Conservation (phyloP, 768 basidiomycete species). For the Flagelloscypha sp. region DNA sequence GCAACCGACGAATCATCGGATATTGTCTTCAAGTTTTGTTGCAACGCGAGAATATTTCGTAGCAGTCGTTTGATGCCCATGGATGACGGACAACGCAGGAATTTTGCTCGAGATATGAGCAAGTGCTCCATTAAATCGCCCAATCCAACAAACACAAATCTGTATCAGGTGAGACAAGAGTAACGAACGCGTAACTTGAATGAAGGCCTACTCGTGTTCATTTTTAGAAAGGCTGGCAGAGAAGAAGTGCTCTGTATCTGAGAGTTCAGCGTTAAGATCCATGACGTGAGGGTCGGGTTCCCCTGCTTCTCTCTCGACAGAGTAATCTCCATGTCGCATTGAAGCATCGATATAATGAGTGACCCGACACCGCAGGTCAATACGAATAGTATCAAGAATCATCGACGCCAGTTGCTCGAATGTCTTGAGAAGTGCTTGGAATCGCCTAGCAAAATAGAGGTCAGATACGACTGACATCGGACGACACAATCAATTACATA, state of each 20-base stretch:
- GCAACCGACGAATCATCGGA: constrained; percentile 50
- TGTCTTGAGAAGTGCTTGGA: constrained; percentile 83
- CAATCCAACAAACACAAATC: constrained; percentile 84
- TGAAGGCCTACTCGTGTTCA: constrained; percentile 55
- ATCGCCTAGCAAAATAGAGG: constrained; percentile 51
- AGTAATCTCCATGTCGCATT: constrained; percentile 76
- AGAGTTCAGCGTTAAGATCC: constrained; percentile 77
- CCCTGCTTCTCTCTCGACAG: constrained; percentile 71
- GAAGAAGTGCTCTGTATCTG: constrained; percentile 65
- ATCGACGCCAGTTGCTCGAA: constrained; percentile 85
- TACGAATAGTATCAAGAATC: constrained; percentile 78
- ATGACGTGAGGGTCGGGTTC: constrained; percentile 88
- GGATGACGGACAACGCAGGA: constrained; percentile 58
- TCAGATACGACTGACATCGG: constrained; percentile 5
- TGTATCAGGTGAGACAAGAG: constrained; percentile 21
- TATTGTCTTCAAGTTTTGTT: constrained; percentile 82
- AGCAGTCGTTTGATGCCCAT: constrained; percentile 81
- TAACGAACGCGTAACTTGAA: background rate
- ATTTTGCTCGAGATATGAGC: constrained; percentile 65
- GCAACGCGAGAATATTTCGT: constrained; percentile 84
- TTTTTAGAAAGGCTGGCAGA: constrained; percentile 50
- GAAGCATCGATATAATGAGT: constrained; percentile 77
- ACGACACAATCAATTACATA: constrained; percentile 5
- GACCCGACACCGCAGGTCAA: constrained; percentile 79
- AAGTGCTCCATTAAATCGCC: constrained; percentile 79